phyloP scores from a whole-genome alignment of 768 basidiomycete genomes.

The Pulveroboletus sp. region DNA sequence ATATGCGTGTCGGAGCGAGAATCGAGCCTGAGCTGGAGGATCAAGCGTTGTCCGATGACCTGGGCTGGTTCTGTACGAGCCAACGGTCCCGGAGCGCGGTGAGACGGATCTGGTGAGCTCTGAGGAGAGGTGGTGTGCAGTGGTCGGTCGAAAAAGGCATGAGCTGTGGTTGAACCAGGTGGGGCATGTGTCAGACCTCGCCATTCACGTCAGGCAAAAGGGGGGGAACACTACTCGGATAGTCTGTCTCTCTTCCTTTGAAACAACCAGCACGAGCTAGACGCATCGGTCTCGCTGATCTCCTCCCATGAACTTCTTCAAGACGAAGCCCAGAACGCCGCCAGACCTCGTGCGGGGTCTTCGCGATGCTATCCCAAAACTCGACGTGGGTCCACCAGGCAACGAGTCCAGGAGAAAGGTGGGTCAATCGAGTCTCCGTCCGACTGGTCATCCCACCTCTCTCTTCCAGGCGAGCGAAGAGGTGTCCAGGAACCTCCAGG shows the following conservation, averaged over 20 bases:
- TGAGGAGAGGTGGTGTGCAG: background rate
- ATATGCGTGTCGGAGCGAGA: background rate
- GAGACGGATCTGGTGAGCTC: slow-evolving; percentile 7
- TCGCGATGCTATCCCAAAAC: slow-evolving; percentile 69
- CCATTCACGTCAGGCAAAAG: slow-evolving; percentile 1
- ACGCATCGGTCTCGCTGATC: background rate
- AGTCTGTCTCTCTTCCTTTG: background rate
- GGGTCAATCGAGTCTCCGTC: slow-evolving; percentile 17
- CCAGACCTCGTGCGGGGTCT: slow-evolving; percentile 82
- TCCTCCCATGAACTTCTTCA: slow-evolving; percentile 86
- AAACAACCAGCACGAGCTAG: background rate
- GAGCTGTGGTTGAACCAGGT: slow-evolving; percentile 8
- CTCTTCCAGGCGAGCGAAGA: slow-evolving; percentile 74
- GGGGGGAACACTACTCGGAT: background rate
- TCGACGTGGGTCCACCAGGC: slow-evolving; percentile 71
- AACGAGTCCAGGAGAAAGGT: slow-evolving; percentile 81
- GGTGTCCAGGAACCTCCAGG: slow-evolving; percentile 82
- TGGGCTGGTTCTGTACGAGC: background rate
- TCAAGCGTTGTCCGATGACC: background rate
- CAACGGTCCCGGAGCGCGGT: background rate
- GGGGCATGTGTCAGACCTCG: slow-evolving; percentile 16
- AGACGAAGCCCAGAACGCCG: slow-evolving; percentile 82
- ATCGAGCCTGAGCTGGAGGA: too few species aligned
- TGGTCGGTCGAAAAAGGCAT: slow-evolving; percentile 8
- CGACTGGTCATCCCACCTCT: slow-evolving; percentile 2